These are phyloP conservation scores for Aegilops tauschii DNA, from an alignment of 176 grass and related monocot species.

Conservation along the genomic window DNA sequence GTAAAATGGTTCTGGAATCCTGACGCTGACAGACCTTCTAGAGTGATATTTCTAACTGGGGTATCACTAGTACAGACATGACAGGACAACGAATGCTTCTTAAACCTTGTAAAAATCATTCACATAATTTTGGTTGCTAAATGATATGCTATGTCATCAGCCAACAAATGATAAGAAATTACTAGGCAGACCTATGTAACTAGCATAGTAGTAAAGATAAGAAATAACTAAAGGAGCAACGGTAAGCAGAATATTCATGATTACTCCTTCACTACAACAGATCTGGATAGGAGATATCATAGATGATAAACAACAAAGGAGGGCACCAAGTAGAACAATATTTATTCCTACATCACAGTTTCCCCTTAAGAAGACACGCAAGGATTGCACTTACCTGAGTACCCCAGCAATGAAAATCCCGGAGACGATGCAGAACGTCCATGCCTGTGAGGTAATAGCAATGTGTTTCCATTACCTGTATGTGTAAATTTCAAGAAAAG, in stretches of 20 bases:
- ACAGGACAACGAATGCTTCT: too few relatives aligned
- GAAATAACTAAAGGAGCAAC: conserved; percentile 11
- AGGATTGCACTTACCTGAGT: conserved; percentile 70
- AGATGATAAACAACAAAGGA: conserved; percentile 58
- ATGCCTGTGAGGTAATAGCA: conserved; percentile 69
- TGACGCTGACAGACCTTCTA: too few relatives aligned
- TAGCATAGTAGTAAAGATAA: background rate
- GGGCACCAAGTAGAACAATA: conserved; percentile 46
- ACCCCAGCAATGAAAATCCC: conserved; percentile 83
- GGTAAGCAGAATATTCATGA: conserved; percentile 1
- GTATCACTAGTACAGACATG: too few relatives aligned
- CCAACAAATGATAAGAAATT: background rate
- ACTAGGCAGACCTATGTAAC: background rate
- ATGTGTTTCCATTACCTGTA: background rate
- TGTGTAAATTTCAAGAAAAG: conserved; percentile 14
- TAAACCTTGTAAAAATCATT: too few relatives aligned
- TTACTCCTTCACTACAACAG: conserved; percentile 35
- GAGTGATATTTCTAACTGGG: too few relatives aligned
- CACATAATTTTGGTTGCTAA: background rate
- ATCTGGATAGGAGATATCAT: conserved; percentile 81
- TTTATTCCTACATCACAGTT: conserved; percentile 76
- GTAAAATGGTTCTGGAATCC: too few relatives aligned
- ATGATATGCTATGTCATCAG: background rate
- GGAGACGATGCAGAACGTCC: conserved; percentile 62
- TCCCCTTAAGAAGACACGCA: conserved; percentile 61